Conservation (phyloP, 139 green algal species). For the Yamagishiella unicocca region DNA sequence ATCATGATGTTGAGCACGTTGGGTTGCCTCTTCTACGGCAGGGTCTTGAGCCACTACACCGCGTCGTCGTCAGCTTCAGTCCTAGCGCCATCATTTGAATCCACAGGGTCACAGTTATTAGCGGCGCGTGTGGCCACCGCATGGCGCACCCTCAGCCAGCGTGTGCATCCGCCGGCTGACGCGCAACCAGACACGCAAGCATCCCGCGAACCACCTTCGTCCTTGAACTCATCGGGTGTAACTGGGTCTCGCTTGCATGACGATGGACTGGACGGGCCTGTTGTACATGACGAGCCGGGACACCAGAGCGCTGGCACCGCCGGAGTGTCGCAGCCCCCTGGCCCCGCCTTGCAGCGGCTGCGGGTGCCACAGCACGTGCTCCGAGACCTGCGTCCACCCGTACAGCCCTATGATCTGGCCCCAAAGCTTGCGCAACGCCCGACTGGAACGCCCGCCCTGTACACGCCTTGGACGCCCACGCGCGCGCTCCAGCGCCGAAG, state of each 20-base stretch:
- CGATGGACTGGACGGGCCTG: too few species aligned
- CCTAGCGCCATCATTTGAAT: background rate
- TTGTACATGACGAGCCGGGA: too few species aligned
- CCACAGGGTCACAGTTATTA: too few species aligned
- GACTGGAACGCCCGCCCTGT: constrained; percentile 17
- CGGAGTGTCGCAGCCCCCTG: background rate
- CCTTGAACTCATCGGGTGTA: too few species aligned
- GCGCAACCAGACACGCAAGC: too few species aligned
- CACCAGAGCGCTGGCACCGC: too few species aligned
- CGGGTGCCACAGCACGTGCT: background rate
- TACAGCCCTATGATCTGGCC: constrained; percentile 1
- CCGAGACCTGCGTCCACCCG: constrained; percentile 18
- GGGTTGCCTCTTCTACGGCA: background rate
- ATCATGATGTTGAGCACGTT: background rate
- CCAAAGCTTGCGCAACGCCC: constrained; percentile 17
- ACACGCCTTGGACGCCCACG: constrained; percentile 63
- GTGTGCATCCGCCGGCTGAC: too few species aligned
- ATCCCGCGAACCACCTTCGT: too few species aligned
- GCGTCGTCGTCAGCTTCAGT: constrained; percentile 4
- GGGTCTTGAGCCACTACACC: background rate
- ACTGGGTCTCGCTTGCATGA: too few species aligned
- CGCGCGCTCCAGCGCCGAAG: constrained; percentile 53
- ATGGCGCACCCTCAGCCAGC: too few species aligned
- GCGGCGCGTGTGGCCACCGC: too few species aligned
- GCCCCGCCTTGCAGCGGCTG: background rate